Base-by-base conservation (phyloP, 2,329 filamentous ascomycete species). In the Exophiala spinifera region DNA sequence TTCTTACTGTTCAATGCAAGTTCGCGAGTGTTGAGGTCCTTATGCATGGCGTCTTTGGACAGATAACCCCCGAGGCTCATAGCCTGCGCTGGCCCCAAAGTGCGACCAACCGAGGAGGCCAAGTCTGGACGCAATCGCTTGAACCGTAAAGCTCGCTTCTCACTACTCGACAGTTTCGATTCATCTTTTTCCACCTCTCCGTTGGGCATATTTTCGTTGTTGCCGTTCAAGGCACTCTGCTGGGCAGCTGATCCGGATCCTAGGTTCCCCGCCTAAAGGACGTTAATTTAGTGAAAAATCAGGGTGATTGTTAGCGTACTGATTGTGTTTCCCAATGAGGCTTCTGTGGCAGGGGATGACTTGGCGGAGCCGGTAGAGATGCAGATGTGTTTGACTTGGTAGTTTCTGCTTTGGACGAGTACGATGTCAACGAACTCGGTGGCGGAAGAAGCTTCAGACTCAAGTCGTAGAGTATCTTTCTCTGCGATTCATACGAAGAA, bases 401-500 rank as follows among this genome's bases (percentile, higher is more conserved):
- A 23, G 14, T 28, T 14, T 14, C 15, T 10, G 4, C 42, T 28
- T 28, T 44, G 13, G 36, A 15, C 17, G 14, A n/a, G 36, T 39
- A 11, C n/a, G 36, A 31, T 10, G 11, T 31, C 20, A 14, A 28
- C n/a, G 42, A 11, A 15, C 23, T 44, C 42, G 42, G 42, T 15
- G 33, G 23, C 14, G 43, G 15, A 33, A 21, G 17, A 15, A 40
- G 31, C 33, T 13, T 45, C 34, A 31, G 46, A 49, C 53, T 80
- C 1, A 87, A 68, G 33, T 75, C 71, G 48, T 74, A 73, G 7
- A 91, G 73, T 60, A 80, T 86, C 11, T 79, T 74, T 49, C 91
- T 82, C 69, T 95, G 89, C 39, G 77, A 70, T 17, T 80, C 74
- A 66, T 95, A 95, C 1, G 83, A 82, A 4, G 80, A 79, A 70